A percentile compares a stretch with the other conserved stretches of the same genome.
Conservation (phyloP, 257 asterid genomes). For the Nemophila menziesii region DNA sequence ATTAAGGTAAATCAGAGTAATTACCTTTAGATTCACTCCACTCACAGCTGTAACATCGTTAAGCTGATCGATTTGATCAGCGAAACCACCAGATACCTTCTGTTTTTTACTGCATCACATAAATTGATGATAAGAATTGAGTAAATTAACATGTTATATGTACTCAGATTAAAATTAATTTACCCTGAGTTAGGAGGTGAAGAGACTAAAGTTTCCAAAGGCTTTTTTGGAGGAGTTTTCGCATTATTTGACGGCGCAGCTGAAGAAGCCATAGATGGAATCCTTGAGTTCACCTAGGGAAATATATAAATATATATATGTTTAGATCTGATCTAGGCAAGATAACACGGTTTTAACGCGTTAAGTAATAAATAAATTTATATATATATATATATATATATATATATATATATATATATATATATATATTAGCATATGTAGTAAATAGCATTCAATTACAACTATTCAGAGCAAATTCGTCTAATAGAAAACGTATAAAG, state of each 20-base stretch:
- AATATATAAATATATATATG: conserved; percentile 8
- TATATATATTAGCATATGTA: too few relatives aligned
- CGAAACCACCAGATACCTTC: conserved; percentile 65
- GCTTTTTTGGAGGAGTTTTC: conserved; percentile 49
- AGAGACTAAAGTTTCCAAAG: conserved; percentile 64
- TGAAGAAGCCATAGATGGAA: conserved; percentile 38
- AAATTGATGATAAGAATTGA: conserved; percentile 8
- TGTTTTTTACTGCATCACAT: conserved; percentile 95
- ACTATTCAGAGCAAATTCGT: too few relatives aligned
- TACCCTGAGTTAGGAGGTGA: conserved; percentile 84
- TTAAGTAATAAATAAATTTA: too few relatives aligned
- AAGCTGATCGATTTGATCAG: conserved; percentile 94
- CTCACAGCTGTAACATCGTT: conserved; percentile 97
- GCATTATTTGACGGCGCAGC: conserved; percentile 38
- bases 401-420: too few relatives aligned
- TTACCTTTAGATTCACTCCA: conserved; percentile 94
- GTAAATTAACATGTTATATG: too few relatives aligned
- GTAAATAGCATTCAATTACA: too few relatives aligned
- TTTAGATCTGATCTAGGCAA: too few relatives aligned
- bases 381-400: too few relatives aligned
- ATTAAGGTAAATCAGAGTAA: conserved; percentile 7
- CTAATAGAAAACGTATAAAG: too few relatives aligned
- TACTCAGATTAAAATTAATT: neutral
- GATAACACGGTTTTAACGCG: too few relatives aligned
- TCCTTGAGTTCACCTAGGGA: conserved; percentile 43